Percentiles rank a stretch among this genome's conserved stretches.
Evolutionary conservation across 2,329 filamentous ascomycete species (phyloP).

Genomic region (Leptographium galeiforme): DNA sequence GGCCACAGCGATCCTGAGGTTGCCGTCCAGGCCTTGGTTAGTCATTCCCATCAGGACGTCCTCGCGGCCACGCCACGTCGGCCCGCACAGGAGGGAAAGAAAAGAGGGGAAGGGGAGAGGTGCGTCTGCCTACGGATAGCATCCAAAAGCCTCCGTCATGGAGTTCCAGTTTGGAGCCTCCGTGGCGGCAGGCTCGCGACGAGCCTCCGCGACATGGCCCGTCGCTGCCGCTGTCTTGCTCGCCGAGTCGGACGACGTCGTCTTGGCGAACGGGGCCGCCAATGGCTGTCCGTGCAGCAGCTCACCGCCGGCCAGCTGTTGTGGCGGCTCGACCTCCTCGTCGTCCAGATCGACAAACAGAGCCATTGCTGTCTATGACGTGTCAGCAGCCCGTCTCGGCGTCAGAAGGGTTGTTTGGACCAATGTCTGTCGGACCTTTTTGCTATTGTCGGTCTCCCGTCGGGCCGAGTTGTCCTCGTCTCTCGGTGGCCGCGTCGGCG

Average conservation of each 20-base stretch:
- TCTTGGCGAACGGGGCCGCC: neutral
- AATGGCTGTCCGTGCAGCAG: neutral
- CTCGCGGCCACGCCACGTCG: slow-evolving; percentile 7
- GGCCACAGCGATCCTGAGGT: slow-evolving; percentile 56
- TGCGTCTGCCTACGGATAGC: slow-evolving; percentile 49
- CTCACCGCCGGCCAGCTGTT: slow-evolving; percentile 13
- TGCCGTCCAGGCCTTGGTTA: slow-evolving; percentile 3
- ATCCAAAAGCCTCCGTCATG: slow-evolving; percentile 49
- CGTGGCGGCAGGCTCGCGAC: slow-evolving; percentile 14
- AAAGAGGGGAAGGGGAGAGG: slow-evolving; percentile 11
- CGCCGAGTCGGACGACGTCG: no score
- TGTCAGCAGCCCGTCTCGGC: no score
- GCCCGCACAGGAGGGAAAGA: neutral
- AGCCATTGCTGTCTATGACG: slow-evolving; percentile 13
- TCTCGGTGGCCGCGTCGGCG: no score
- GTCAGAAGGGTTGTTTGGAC: neutral
- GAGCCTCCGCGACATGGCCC: slow-evolving; percentile 10
- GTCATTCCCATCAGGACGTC: slow-evolving; percentile 7
- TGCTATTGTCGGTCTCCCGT: neutral
- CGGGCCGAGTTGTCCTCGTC: neutral
- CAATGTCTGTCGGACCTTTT: neutral
- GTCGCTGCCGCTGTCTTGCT: neutral
- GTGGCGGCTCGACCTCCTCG: slow-evolving; percentile 17
- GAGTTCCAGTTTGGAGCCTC: slow-evolving; percentile 42
- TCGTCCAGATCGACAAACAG: slow-evolving; percentile 20